Evolutionary conservation across 345 rosid genomes (phyloP), one percentile per base, ranked within the genome.

Genomic region (Draba incana): DNA sequence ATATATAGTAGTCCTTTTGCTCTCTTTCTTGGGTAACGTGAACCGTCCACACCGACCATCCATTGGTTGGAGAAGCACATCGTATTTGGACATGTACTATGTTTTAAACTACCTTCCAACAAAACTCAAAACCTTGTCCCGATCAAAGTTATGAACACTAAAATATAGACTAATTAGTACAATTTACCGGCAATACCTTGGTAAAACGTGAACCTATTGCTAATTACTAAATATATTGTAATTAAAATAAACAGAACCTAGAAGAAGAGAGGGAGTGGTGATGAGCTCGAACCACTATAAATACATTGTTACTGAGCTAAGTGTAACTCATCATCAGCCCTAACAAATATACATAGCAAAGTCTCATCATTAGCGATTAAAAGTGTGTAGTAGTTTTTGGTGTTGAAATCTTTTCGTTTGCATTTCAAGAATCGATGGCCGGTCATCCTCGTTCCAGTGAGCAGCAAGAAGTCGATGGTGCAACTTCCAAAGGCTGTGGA

Each of bases 401-500:
- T 54, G 30, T 35, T 52, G 15, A 52, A n/a, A 39, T 37, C 8
- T 50, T 39, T 4, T 28, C 8, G 48, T 53, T 66, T 43, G 13
- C 61, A 20, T 51, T 66, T 66, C 51, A 4, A 39, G 16, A 25
- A 57, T 8, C 38, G 52, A 82, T 82, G 83, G 76, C 74, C 23
- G 80, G 53, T 71, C 82, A 81, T 44, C 60, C 56, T 54, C 69
- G 75, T 71, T 54, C 57, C 5, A 46, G 42, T 46, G 63, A 57
- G 64, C 63, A 69, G 23, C 69, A 70, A 9, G 73, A 62, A 49
- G 77, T 63, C 24, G 70, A 66, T 33, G 37, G 24, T 33, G 47
- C 66, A 62, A 69, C 79, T 53, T 64, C 78, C 52, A 78, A 28
- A 38, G 82, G 75, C 23, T 65, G 80, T 61, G 76, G 81, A 14